Conservation (phyloP, 2,329 filamentous ascomycete species). For the Ophiostoma sp. region DNA sequence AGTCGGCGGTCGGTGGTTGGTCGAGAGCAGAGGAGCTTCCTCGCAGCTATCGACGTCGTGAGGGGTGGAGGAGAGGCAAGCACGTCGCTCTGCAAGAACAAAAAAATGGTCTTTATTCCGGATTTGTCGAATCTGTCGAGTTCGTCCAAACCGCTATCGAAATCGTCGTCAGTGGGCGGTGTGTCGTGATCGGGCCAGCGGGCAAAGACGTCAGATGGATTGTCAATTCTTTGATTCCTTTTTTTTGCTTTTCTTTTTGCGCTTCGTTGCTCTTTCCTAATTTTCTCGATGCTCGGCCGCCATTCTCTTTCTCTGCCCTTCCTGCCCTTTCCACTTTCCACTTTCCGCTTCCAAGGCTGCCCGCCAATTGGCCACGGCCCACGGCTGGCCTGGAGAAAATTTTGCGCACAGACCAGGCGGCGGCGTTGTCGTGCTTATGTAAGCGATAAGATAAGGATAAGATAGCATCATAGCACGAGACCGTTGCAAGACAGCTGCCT, state of each 20-base stretch:
- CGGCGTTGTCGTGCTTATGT: constrained; percentile 11
- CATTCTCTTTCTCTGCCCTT: constrained; percentile 16
- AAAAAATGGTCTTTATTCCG: background rate
- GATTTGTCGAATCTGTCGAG: too few species aligned
- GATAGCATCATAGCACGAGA: background rate
- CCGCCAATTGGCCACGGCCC: constrained; percentile 15
- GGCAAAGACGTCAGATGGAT: background rate
- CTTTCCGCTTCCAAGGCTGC: constrained; percentile 5
- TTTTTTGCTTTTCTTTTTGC: constrained; percentile 5
- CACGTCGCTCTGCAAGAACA: background rate
- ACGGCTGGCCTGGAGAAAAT: constrained; percentile 19
- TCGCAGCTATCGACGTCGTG: background rate
- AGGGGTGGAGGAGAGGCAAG: background rate
- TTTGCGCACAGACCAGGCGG: constrained; percentile 19
- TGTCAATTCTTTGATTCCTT: background rate
- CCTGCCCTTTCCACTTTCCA: constrained; percentile 16
- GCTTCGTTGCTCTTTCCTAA: constrained; percentile 3
- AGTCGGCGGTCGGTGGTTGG: background rate
- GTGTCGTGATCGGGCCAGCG: background rate
- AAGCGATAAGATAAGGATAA: constrained; percentile 2
- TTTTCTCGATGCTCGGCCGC: constrained; percentile 9
- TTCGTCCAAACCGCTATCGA: too few species aligned
- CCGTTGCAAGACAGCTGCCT: background rate
- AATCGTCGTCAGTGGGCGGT: background rate
- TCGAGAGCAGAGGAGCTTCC: constrained; percentile 4